Conservation (phyloP, 2,329 filamentous ascomycete species). For the Penicillium janthinellum region DNA sequence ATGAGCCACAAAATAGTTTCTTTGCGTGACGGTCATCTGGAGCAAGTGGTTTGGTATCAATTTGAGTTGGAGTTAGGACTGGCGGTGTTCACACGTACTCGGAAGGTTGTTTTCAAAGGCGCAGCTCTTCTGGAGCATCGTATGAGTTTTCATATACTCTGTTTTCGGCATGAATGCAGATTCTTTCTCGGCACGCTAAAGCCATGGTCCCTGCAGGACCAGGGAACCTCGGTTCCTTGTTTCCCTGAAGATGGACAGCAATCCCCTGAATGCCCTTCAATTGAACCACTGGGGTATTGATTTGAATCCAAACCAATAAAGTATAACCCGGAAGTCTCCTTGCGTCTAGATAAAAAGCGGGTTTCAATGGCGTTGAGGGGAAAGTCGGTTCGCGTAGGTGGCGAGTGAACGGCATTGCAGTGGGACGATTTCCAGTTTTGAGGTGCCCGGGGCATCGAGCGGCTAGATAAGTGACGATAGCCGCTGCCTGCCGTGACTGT, state of each 20-base stretch:
- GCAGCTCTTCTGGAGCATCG: neutral
- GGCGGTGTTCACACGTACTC: no score
- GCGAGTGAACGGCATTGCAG: neutral
- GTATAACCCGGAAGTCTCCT: neutral
- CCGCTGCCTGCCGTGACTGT: neutral
- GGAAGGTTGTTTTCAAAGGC: neutral
- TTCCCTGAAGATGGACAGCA: neutral
- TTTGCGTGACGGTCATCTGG: neutral
- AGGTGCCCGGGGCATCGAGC: neutral
- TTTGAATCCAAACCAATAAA: neutral
- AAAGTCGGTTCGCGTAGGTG: neutral
- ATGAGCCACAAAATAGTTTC: neutral
- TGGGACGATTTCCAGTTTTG: neutral
- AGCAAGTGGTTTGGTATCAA: neutral
- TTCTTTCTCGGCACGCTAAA: neutral
- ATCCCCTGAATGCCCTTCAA: neutral
- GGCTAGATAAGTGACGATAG: neutral
- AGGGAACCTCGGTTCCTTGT: neutral
- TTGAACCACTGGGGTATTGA: neutral
- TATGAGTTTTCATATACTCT: neutral
- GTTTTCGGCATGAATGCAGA: no score
- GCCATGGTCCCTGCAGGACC: neutral
- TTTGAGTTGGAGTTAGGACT: neutral
- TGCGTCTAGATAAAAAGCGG: neutral
- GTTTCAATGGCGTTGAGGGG: neutral